phyloP scores from a whole-genome alignment of 306 rosid genomes.

The Casuarina equisetifolia region DNA sequence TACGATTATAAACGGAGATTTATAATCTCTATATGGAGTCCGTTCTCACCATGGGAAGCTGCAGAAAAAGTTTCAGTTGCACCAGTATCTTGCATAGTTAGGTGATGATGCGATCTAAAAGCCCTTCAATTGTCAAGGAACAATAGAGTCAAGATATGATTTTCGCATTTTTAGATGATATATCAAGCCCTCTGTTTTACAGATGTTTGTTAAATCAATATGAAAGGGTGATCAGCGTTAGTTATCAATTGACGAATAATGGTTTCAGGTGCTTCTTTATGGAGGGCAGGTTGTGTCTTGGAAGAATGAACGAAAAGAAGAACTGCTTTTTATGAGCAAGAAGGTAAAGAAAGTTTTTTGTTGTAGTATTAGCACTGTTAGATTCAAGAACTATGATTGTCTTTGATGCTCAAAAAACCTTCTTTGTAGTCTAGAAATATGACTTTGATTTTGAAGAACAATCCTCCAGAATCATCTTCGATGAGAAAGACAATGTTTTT shows the following conservation, averaged over 20 bases:
- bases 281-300: slow-evolving; percentile 80
- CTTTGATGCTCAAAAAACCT: too few species aligned
- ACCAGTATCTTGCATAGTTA: background rate
- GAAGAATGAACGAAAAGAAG: slow-evolving; percentile 74
- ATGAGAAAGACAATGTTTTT: background rate
- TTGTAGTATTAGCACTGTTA: background rate
- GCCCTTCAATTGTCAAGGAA: background rate
- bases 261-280: slow-evolving; percentile 67
- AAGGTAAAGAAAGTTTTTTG: slow-evolving; percentile 46
- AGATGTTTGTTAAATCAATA: background rate
- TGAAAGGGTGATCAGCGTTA: background rate
- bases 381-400: background rate
- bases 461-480: too few species aligned
- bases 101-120: background rate
- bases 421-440: too few species aligned
- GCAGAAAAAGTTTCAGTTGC: background rate
- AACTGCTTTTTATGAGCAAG: slow-evolving; percentile 70
- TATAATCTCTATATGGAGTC: background rate
- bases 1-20: background rate
- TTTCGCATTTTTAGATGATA: background rate
- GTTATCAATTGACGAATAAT: slow-evolving; percentile 20
- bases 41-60: background rate
- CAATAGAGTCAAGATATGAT: background rate
- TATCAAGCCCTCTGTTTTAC: background rate
- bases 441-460: too few species aligned